Percentiles rank a stretch among this genome's conserved stretches.
These are phyloP conservation scores for Cystofilobasidium macerans DNA, from an alignment of 768 basidiomycete genomes.

Conservation along the genomic window DNA sequence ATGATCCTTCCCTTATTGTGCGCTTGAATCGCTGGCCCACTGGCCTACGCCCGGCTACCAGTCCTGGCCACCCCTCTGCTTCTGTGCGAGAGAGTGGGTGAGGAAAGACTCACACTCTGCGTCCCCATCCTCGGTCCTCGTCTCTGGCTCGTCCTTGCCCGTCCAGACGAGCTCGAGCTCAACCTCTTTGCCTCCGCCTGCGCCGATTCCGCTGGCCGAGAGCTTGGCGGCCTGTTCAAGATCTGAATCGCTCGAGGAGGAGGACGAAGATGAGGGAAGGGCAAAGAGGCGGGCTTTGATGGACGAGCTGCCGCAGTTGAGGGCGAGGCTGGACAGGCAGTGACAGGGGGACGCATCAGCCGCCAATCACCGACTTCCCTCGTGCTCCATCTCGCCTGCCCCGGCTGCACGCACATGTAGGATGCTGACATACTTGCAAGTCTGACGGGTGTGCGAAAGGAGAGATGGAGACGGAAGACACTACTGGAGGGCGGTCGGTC, in stretches of 20 bases:
- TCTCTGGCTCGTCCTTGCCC: not conserved
- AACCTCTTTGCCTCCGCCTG: constrained; percentile 38
- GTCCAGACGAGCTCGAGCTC: constrained; percentile 44
- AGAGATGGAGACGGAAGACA: too few species aligned
- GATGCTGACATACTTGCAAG: too few species aligned
- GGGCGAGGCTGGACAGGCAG: not conserved
- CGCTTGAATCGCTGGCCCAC: too few species aligned
- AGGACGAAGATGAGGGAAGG: too few species aligned
- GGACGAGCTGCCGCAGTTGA: constrained; percentile 45
- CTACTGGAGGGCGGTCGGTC: too few species aligned
- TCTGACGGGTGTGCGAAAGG: too few species aligned
- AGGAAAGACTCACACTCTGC: constrained; percentile 17
- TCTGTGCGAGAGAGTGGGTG: not conserved
- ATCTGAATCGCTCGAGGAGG: constrained; percentile 29
- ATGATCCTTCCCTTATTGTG: too few species aligned
- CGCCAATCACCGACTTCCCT: too few species aligned
- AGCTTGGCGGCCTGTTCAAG: constrained; percentile 30
- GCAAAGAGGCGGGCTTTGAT: constrained; percentile 71
- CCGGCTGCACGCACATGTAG: not conserved
- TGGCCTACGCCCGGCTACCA: too few species aligned
- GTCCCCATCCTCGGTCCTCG: constrained; percentile 3
- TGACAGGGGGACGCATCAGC: too few species aligned
- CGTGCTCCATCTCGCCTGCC: too few species aligned
- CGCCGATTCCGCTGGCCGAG: constrained; percentile 33
- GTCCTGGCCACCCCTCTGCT: too few species aligned